These are phyloP conservation scores for Plantago ovata DNA, from an alignment of 257 asterid genomes.

Conservation along the genomic window DNA sequence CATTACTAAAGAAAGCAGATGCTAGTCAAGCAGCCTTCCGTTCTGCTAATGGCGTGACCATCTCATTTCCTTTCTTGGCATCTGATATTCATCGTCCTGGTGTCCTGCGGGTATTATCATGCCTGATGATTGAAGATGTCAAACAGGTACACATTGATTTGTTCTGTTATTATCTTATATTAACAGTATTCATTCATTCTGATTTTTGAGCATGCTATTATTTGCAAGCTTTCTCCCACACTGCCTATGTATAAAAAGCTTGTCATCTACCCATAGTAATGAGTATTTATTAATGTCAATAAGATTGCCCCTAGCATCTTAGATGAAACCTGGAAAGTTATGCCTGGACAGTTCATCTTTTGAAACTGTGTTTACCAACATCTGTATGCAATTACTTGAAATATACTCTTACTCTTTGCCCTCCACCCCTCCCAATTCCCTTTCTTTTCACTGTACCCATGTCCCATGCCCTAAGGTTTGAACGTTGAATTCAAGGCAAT, in stretches of 20 bases:
- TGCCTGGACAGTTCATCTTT: slow-evolving; percentile 7
- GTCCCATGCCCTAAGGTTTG: no score
- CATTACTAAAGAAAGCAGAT: slow-evolving; percentile 86
- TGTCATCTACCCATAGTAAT: neutral
- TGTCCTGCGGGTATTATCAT: slow-evolving; percentile 81
- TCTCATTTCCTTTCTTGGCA: slow-evolving; percentile 81
- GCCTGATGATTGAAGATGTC: slow-evolving; percentile 86
- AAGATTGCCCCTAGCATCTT: neutral
- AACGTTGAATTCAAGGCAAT: no score
- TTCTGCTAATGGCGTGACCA: slow-evolving; percentile 67
- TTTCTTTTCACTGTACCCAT: no score
- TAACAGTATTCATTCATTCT: no score
- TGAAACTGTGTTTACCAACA: neutral
- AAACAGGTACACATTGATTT: slow-evolving; percentile 54
- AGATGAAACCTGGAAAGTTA: neutral
- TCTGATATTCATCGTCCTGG: slow-evolving; percentile 88
- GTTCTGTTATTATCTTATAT: slow-evolving; percentile 10
- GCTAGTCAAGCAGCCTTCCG: slow-evolving; percentile 87
- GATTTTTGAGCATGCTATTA: neutral
- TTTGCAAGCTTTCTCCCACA: slow-evolving; percentile 7
- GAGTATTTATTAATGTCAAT: neutral
- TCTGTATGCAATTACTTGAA: slow-evolving; percentile 1
- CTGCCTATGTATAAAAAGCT: slow-evolving; percentile 8
- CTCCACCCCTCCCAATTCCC: no score
- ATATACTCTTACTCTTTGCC: no score